Conservation (phyloP, 257 asterid genomes). For the Jasminum sambac region DNA sequence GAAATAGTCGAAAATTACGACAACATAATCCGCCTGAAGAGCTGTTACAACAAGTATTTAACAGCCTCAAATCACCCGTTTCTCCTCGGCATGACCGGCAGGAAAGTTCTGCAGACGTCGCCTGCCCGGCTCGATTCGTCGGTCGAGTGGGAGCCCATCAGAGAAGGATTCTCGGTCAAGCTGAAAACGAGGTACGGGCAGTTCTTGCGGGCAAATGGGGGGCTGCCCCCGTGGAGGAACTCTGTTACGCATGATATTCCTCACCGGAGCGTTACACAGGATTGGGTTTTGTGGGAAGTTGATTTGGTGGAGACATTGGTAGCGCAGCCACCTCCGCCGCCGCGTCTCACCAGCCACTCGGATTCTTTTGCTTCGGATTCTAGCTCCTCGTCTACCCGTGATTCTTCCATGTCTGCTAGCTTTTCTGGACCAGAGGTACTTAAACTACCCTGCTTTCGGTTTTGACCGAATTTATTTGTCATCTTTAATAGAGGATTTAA, state of each 20-base stretch:
- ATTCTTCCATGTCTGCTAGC: constrained; percentile 53
- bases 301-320: constrained; percentile 60
- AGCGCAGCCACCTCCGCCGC: constrained; percentile 40
- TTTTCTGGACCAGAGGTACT: constrained; percentile 76
- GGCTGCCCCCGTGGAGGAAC: constrained; percentile 93
- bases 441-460: neutral
- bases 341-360: constrained; percentile 34
- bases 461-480: neutral
- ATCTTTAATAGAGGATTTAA: no score
- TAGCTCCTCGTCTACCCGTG: constrained; percentile 47
- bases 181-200: constrained; percentile 88
- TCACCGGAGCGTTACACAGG: constrained; percentile 74
- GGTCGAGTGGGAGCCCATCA: constrained; percentile 91
- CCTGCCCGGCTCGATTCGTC: constrained; percentile 80
- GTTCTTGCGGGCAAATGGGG: constrained; percentile 81
- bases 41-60: constrained; percentile 64
- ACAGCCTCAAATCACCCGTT: constrained; percentile 69
- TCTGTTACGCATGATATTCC: constrained; percentile 92
- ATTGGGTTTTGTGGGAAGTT: constrained; percentile 86
- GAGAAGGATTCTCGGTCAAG: constrained; percentile 65
- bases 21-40: constrained; percentile 51
- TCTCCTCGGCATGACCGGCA: constrained; percentile 81
- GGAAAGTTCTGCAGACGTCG: constrained; percentile 61
- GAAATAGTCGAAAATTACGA: constrained; percentile 47
- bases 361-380: constrained; percentile 59